Evolutionary conservation across 169 alveolate species (phyloP).

Genomic region (Plasmodium knowlesi): DNA sequence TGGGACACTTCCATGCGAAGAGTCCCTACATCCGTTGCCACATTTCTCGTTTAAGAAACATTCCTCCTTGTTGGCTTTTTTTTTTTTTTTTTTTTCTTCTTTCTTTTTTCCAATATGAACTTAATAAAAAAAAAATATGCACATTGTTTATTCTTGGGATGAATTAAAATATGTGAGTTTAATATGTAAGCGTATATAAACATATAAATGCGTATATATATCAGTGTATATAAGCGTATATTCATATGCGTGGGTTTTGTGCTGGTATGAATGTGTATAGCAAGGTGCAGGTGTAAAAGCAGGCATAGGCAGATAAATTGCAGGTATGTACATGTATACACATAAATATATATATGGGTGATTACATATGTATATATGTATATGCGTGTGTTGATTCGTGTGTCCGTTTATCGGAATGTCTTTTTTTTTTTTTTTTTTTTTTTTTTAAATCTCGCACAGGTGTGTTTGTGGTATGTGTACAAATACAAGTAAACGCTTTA

Average conservation of each 20-base stretch:
- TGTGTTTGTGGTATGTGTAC: slow-evolving; percentile 14
- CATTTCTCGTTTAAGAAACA: background rate
- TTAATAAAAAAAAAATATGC: background rate
- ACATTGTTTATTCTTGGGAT: background rate
- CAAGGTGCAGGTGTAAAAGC: no score
- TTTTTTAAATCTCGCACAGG: background rate
- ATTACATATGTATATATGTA: background rate
- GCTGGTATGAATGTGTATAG: background rate
- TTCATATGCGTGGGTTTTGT: background rate
- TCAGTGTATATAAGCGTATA: background rate
- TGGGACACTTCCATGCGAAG: background rate
- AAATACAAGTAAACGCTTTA: slow-evolving; percentile 35
- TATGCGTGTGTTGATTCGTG: background rate
- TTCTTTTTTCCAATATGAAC: background rate
- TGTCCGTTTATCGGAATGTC: background rate
- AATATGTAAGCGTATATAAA: background rate
- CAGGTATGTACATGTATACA: background rate
- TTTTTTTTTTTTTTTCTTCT: background rate
- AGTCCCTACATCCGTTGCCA: background rate
- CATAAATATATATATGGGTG: background rate
- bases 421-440: slow-evolving; percentile 14
- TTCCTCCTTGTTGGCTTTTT: background rate
- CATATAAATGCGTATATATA: background rate
- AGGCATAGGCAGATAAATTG: no score
- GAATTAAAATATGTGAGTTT: background rate